Percentiles rank a stretch among this genome's conserved stretches.
Conservation (phyloP, 2,329 filamentous ascomycete genomes). For the Cytospora piceae region DNA sequence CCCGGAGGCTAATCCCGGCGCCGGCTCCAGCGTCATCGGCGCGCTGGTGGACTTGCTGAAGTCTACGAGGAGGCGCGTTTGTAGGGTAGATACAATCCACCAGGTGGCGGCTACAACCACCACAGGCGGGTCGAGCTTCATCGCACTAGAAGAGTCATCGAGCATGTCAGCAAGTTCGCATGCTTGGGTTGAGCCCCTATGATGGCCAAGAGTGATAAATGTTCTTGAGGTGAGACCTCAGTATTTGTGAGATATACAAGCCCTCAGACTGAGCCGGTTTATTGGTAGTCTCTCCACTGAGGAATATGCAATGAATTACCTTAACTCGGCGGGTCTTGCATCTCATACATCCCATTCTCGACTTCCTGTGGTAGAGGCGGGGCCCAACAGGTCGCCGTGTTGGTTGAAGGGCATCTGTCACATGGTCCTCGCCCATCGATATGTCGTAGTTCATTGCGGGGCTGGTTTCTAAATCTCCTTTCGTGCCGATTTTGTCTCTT, state of each 20-base stretch:
- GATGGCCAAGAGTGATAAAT: not conserved
- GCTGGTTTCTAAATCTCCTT: not conserved
- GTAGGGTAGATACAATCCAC: constrained; percentile 34
- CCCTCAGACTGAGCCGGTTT: not conserved
- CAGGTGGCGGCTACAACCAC: constrained; percentile 34
- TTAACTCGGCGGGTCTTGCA: constrained; percentile 40
- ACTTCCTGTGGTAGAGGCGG: constrained; percentile 41
- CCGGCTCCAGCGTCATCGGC: not conserved
- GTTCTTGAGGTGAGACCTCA: not conserved
- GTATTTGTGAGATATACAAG: not conserved
- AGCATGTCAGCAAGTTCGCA: constrained; percentile 1
- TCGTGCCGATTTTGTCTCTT: not conserved
- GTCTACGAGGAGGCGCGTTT: not conserved
- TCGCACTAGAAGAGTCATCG: constrained; percentile 33
- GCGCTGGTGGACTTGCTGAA: not conserved
- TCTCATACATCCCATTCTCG: constrained; percentile 37
- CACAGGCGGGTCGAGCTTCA: constrained; percentile 34
- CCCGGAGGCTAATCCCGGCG: constrained; percentile 4
- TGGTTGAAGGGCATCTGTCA: not conserved
- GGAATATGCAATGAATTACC: constrained; percentile 31
- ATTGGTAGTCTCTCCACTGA: not conserved
- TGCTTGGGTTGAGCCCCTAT: not conserved
- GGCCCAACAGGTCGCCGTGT: constrained; percentile 29
- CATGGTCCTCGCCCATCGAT: constrained; percentile 7
- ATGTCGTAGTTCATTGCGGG: constrained; percentile 14